phyloP scores from a whole-genome alignment of 2,329 filamentous ascomycete species.

The Dothistroma septosporum region DNA sequence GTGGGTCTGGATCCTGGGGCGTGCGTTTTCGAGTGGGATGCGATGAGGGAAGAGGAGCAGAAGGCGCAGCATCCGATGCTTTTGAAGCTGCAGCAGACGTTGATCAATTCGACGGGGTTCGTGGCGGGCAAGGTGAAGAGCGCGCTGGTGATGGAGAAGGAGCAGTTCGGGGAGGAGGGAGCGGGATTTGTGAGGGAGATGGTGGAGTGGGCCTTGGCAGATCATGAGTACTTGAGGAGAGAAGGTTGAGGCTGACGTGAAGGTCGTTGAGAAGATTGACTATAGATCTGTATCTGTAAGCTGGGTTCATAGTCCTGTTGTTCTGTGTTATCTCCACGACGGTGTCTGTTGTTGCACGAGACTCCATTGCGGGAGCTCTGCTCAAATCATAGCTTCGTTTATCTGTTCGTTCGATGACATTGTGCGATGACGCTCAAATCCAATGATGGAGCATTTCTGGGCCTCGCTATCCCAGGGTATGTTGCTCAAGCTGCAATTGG shows the following conservation, averaged over 20 bases:
- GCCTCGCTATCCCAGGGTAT: background rate
- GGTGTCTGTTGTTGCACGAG: background rate
- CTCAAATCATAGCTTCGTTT: background rate
- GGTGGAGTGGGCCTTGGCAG: slow-evolving; percentile 35
- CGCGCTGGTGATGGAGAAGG: slow-evolving; percentile 33
- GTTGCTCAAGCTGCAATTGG: background rate
- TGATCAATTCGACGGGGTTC: slow-evolving; percentile 34
- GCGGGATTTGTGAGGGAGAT: slow-evolving; percentile 9
- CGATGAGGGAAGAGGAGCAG: slow-evolving; percentile 13
- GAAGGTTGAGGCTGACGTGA: background rate
- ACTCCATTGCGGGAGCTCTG: background rate
- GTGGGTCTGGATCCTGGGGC: slow-evolving; percentile 32
- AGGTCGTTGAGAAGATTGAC: too few species aligned
- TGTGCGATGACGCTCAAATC: background rate
- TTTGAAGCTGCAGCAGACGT: slow-evolving; percentile 27
- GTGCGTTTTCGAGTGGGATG: slow-evolving; percentile 35
- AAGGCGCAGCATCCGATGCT: slow-evolving; percentile 4
- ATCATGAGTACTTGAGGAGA: slow-evolving; percentile 38
- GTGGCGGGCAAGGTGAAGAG: slow-evolving; percentile 32
- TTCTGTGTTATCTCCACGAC: background rate
- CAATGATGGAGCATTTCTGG: background rate
- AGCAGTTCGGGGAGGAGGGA: slow-evolving; percentile 24
- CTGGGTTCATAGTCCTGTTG: background rate
- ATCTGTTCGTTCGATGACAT: background rate
- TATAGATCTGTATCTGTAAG: background rate